Evolutionary conservation across 164 flowering plant genomes (phyloP).

Genomic region (Chimonanthus salicifolius): DNA sequence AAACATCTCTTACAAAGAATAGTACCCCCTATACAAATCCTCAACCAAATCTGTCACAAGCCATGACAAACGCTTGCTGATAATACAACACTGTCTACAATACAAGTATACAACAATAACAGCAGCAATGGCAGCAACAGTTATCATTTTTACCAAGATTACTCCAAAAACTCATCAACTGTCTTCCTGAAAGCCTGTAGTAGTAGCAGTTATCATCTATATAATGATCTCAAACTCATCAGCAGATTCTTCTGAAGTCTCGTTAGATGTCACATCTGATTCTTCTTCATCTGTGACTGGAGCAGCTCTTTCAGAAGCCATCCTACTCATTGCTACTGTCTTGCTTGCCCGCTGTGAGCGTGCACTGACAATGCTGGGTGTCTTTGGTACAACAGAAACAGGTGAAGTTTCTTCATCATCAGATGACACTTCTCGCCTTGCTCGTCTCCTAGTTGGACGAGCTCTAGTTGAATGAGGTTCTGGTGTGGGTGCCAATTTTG

Average conservation of each 20-base stretch:
- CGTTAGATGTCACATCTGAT: conserved; percentile 68
- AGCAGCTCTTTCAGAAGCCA: conserved; percentile 30
- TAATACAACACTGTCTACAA: no score
- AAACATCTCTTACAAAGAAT: neutral
- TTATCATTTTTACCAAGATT: neutral
- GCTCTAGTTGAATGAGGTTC: conserved; percentile 46
- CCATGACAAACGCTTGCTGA: neutral
- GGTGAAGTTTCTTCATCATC: conserved; percentile 32
- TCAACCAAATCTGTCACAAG: neutral
- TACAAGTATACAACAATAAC: no score
- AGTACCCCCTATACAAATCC: neutral
- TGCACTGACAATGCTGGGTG: conserved; percentile 20
- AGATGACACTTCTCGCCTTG: conserved; percentile 42
- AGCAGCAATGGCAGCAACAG: neutral
- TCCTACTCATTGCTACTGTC: conserved; percentile 71
- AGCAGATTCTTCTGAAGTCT: conserved; percentile 44
- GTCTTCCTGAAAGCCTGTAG: no score
- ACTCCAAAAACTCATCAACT: conserved; percentile 12
- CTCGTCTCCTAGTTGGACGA: conserved; percentile 49
- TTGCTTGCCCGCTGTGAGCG: conserved; percentile 95
- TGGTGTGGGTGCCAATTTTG: conserved; percentile 47
- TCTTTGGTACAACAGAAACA: conserved; percentile 30
- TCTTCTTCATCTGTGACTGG: conserved; percentile 27
- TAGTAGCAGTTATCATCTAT: no score
- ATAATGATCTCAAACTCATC: neutral